Conservation (phyloP, 306 rosid genomes). For the Adenanthera pavonina region DNA sequence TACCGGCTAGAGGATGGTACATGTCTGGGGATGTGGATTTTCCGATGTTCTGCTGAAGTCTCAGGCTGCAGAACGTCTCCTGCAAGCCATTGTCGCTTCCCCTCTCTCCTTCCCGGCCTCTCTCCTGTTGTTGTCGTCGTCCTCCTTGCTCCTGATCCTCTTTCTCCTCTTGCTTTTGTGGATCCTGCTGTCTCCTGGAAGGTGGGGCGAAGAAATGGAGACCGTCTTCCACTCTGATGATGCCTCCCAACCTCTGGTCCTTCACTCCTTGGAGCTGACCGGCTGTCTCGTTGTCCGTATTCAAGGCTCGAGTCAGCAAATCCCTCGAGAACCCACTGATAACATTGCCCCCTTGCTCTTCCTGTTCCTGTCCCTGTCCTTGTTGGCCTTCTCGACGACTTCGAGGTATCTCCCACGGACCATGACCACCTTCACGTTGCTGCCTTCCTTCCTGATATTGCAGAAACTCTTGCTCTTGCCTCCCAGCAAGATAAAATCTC, state of each 20-base stretch:
- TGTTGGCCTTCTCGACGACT: background rate
- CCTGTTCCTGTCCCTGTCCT: background rate
- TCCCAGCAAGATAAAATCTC: background rate
- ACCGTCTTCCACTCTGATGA: too few relatives aligned
- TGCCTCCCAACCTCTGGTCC: too few relatives aligned
- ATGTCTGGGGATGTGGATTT: conserved; percentile 50
- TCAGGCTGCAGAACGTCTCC: conserved; percentile 56
- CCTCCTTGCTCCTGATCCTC: background rate
- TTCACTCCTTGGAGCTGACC: too few relatives aligned
- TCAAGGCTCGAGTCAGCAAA: too few relatives aligned
- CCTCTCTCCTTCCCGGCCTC: background rate
- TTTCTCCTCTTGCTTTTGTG: background rate
- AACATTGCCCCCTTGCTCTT: background rate
- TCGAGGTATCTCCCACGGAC: background rate
- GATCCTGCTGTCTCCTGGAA: background rate
- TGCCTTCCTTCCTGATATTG: background rate
- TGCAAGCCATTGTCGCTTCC: conserved; percentile 42
- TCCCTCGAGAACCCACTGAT: background rate
- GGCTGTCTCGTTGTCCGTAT: too few relatives aligned
- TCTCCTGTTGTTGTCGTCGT: too few relatives aligned
- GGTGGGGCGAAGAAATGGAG: background rate
- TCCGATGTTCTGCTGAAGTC: conserved; percentile 51
- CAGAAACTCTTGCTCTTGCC: background rate
- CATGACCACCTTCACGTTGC: background rate
- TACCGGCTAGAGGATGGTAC: conserved; percentile 52